These are phyloP conservation scores for Colletotrichum chlorophyti DNA, from an alignment of 2,329 filamentous ascomycete genomes.

Conservation along the genomic window DNA sequence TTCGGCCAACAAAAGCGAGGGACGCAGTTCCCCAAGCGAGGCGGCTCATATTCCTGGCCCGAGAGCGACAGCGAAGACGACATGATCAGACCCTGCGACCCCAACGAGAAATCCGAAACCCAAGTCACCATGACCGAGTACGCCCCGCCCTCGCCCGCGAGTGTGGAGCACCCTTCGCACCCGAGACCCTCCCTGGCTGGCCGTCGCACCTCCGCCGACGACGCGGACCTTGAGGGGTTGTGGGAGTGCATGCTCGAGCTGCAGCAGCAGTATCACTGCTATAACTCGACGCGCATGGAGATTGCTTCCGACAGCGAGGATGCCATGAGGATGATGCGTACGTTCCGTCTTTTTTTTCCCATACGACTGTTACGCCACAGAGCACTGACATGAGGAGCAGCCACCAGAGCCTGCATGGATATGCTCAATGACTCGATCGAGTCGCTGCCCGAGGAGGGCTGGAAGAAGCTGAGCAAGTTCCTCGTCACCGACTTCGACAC, in stretches of 20 bases:
- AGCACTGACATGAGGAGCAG: slow-evolving; percentile 15
- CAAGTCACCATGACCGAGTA: slow-evolving; percentile 25
- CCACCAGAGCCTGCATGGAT: slow-evolving; percentile 32
- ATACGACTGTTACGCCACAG: background rate
- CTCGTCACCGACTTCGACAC: slow-evolving; percentile 16
- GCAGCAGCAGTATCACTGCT: slow-evolving; percentile 30
- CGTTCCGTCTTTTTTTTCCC: background rate
- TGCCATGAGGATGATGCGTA: slow-evolving; percentile 30
- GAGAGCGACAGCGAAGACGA: slow-evolving; percentile 29
- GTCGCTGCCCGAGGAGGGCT: slow-evolving; percentile 32
- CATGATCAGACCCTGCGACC: slow-evolving; percentile 24
- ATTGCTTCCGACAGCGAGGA: slow-evolving; percentile 29
- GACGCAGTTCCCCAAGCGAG: slow-evolving; percentile 11
- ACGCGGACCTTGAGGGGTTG: slow-evolving; percentile 23
- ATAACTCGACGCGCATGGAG: slow-evolving; percentile 31
- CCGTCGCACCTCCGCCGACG: slow-evolving; percentile 19
- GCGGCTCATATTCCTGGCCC: slow-evolving; percentile 23
- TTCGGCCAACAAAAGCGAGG: slow-evolving; percentile 18
- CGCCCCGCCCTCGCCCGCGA: background rate
- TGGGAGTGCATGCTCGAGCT: slow-evolving; percentile 31
- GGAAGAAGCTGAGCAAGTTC: slow-evolving; percentile 31
- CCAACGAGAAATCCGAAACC: slow-evolving; percentile 22
- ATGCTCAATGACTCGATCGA: slow-evolving; percentile 34
- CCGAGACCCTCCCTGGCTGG: slow-evolving; percentile 14
- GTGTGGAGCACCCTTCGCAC: background rate